Percentiles rank a stretch among this genome's conserved stretches.
Evolutionary conservation across 2,329 filamentous ascomycete species (phyloP).

Genomic region (Xylaria sp.): DNA sequence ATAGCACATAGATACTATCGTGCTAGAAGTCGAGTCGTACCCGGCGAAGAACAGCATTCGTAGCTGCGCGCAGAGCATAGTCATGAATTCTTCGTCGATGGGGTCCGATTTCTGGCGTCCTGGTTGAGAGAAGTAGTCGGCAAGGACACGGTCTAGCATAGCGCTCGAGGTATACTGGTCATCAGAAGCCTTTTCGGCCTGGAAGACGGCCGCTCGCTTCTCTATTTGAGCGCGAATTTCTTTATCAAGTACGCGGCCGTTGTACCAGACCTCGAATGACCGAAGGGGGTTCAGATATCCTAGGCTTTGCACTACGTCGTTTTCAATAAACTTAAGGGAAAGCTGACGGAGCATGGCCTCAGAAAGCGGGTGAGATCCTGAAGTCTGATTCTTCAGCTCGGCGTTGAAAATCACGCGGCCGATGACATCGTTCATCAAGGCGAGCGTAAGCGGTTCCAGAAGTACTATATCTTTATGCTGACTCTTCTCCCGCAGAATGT

Average conservation of each 20-base stretch:
- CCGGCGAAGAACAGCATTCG: conserved; percentile 54
- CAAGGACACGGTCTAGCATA: conserved; percentile 50
- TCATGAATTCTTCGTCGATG: conserved; percentile 46
- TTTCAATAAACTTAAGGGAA: conserved; percentile 44
- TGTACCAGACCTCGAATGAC: conserved; percentile 48
- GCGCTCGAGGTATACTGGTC: conserved; percentile 44
- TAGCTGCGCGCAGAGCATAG: conserved; percentile 49
- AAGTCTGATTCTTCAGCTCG: conserved; percentile 48
- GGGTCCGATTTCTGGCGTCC: conserved; percentile 36
- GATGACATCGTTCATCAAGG: conserved; percentile 51
- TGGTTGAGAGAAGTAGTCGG: conserved; percentile 47
- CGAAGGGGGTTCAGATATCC: conserved; percentile 48
- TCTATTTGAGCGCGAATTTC: conserved; percentile 48
- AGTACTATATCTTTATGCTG: conserved; percentile 36
- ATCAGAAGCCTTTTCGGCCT: conserved; percentile 39
- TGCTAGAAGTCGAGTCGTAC: conserved; percentile 54
- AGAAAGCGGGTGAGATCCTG: conserved; percentile 47
- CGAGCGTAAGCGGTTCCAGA: conserved; percentile 45
- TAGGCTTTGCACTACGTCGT: conserved; percentile 45
- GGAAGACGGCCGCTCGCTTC: conserved; percentile 42
- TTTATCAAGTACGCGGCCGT: conserved; percentile 47
- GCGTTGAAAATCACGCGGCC: conserved; percentile 49
- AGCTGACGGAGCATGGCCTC: conserved; percentile 48
- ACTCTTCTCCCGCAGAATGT: conserved; percentile 43
- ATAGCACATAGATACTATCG: conserved; percentile 49